phyloP scores from a whole-genome alignment of 306 rosid species.

The Pachyrhizus erosus region DNA sequence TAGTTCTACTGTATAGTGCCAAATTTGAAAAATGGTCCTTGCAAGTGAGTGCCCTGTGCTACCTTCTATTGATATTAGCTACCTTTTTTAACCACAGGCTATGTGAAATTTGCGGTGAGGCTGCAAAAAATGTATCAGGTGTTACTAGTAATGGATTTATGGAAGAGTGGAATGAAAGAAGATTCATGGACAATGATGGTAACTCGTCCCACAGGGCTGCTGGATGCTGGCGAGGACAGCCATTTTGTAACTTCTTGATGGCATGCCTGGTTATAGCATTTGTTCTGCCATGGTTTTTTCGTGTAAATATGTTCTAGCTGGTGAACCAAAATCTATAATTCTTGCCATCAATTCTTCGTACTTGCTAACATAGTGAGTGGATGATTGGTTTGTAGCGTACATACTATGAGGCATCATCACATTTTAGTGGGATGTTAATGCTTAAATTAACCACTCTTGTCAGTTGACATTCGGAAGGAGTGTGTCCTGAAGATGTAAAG shows the following conservation, averaged over 20 bases:
- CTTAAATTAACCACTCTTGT: not conserved
- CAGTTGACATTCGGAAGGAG: constrained; percentile 28
- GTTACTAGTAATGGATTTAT: constrained; percentile 61
- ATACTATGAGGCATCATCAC: not conserved
- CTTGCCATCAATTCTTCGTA: constrained; percentile 42
- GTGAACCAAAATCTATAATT: constrained; percentile 31
- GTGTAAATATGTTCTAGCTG: constrained; percentile 81
- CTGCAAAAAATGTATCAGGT: constrained; percentile 70
- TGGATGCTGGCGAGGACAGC: constrained; percentile 90
- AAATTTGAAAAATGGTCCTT: constrained; percentile 15
- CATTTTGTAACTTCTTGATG: constrained; percentile 98
- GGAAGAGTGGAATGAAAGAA: constrained; percentile 88
- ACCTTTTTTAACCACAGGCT: constrained; percentile 51
- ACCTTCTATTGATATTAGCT: constrained; percentile 13
- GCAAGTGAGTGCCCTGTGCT: not conserved
- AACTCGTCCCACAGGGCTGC: constrained; percentile 51
- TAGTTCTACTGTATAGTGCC: constrained; percentile 16
- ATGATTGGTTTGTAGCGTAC: constrained; percentile 46
- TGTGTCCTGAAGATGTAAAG: constrained; percentile 41
- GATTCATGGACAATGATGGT: constrained; percentile 42
- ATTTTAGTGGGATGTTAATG: constrained; percentile 14
- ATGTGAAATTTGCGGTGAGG: constrained; percentile 90
- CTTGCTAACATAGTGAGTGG: no score
- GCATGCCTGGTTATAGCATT: constrained; percentile 94
- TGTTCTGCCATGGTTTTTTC: constrained; percentile 98